phyloP scores from a whole-genome alignment of 1,284 basidiomycete genomes.

The Malassezia nana region DNA sequence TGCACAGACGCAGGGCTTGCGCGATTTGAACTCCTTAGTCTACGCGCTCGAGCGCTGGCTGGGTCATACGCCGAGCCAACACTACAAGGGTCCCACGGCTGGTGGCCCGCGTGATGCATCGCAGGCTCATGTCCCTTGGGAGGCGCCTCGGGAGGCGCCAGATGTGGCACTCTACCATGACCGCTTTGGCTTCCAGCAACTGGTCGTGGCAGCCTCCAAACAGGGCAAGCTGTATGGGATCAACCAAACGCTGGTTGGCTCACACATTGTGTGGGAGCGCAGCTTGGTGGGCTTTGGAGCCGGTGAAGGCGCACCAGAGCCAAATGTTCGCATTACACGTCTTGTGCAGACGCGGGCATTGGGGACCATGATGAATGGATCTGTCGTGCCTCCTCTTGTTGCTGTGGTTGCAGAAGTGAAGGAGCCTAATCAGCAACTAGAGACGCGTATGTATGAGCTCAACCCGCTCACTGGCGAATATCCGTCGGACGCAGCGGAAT shows the following conservation, averaged over 20 bases:
- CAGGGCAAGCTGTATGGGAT: constrained; percentile 72
- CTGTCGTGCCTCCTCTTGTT: constrained; percentile 20
- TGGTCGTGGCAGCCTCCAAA: constrained; percentile 64
- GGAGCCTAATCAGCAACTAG: constrained; percentile 18
- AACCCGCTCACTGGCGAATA: constrained; percentile 42
- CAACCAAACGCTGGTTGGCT: constrained; percentile 61
- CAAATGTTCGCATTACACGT: constrained; percentile 29
- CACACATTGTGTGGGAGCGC: constrained; percentile 39
- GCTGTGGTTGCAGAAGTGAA: constrained; percentile 37
- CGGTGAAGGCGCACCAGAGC: constrained; percentile 34
- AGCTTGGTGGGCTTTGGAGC: constrained; percentile 39
- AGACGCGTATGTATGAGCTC: constrained; percentile 41
- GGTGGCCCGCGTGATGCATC: constrained; percentile 6
- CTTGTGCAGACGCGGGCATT: constrained; percentile 32
- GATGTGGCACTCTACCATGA: constrained; percentile 51
- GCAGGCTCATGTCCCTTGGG: constrained; percentile 1
- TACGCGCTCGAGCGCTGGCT: not conserved
- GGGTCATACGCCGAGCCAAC: not conserved
- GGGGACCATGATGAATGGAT: constrained; percentile 24
- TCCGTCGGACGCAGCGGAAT: constrained; percentile 15
- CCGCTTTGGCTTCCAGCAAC: constrained; percentile 74
- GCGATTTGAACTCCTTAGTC: not conserved
- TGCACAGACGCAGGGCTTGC: not conserved
- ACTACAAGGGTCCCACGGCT: not conserved
- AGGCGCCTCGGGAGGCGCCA: constrained; percentile 26